A percentile compares a stretch with the other conserved stretches of the same genome.
Evolutionary conservation across 768 basidiomycete species (phyloP).

Genomic region (Termitomyces eurrhizus): DNA sequence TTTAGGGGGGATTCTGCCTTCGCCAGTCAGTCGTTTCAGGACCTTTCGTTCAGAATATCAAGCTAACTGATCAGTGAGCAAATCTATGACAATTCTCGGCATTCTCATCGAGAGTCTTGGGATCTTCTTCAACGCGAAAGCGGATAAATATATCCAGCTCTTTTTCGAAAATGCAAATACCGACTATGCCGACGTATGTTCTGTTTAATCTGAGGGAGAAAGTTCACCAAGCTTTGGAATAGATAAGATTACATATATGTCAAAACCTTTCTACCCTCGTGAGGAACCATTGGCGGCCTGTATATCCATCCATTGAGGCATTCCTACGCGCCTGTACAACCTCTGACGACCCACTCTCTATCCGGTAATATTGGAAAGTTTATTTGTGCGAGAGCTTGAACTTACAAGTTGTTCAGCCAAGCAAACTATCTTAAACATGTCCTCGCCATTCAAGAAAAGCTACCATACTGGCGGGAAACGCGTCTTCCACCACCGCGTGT

Average conservation of each 20-base stretch:
- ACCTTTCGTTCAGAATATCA: background rate
- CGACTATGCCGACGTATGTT: constrained; percentile 75
- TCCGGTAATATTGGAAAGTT: constrained; percentile 38
- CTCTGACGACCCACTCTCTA: constrained; percentile 52
- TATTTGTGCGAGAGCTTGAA: background rate
- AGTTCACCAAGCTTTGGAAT: constrained; percentile 3
- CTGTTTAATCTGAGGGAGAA: constrained; percentile 2
- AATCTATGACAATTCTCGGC: constrained; percentile 63
- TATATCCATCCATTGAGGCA: constrained; percentile 49
- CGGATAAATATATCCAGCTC: constrained; percentile 65
- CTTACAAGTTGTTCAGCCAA: constrained; percentile 32
- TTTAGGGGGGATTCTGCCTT: constrained; percentile 87
- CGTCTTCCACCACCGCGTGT: constrained; percentile 85
- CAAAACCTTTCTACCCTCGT: constrained; percentile 57
- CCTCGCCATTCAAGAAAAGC: constrained; percentile 46
- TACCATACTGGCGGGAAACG: constrained; percentile 69
- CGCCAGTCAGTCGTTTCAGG: constrained; percentile 51
- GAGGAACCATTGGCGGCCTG: constrained; percentile 64
- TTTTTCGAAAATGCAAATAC: constrained; percentile 77
- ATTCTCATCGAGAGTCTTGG: constrained; percentile 65
- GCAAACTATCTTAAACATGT: constrained; percentile 56
- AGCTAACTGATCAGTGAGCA: constrained; percentile 53
- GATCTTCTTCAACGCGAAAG: constrained; percentile 59
- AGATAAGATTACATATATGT: constrained; percentile 72
- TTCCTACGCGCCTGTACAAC: constrained; percentile 54